A percentile compares a stretch with the other conserved stretches of the same genome.
Evolutionary conservation across 1,284 basidiomycete species (phyloP).

Genomic region (Tetrapyrgos nigripes): DNA sequence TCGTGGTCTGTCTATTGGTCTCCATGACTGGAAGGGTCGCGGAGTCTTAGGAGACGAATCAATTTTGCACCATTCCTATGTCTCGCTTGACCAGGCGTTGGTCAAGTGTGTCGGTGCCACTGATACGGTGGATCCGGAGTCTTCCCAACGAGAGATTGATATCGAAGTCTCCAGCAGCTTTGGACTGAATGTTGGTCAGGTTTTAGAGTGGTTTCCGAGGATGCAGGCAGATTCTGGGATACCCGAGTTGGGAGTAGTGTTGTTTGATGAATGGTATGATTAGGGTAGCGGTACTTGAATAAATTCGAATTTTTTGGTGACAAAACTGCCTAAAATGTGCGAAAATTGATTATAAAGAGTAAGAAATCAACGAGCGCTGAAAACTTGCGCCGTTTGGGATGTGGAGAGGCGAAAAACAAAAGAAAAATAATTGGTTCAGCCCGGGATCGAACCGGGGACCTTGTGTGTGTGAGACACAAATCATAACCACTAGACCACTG

Average conservation of each 20-base stretch:
- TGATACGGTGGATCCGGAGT: background rate
- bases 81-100: background rate
- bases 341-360: too few relatives aligned
- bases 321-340: too few relatives aligned
- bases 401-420: too few relatives aligned
- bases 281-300: background rate
- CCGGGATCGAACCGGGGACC: constrained; percentile 24
- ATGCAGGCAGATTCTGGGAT: background rate
- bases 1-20: background rate
- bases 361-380: too few relatives aligned
- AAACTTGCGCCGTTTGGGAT: too few relatives aligned
- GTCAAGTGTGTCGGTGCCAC: too few relatives aligned
- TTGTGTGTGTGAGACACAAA: constrained; percentile 26
- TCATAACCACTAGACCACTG: constrained; percentile 27
- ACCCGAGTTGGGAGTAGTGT: background rate
- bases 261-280: background rate
- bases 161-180: background rate
- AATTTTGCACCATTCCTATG: background rate
- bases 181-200: background rate
- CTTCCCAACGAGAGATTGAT: background rate
- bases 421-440: constrained; percentile 17
- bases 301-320: too few relatives aligned
- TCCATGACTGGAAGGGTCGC: background rate
- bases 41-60: background rate
- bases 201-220: background rate